Percentiles rank a stretch among this genome's conserved stretches.
phyloP scores from a whole-genome alignment of 768 basidiomycete species.

The Lentinula edodes region DNA sequence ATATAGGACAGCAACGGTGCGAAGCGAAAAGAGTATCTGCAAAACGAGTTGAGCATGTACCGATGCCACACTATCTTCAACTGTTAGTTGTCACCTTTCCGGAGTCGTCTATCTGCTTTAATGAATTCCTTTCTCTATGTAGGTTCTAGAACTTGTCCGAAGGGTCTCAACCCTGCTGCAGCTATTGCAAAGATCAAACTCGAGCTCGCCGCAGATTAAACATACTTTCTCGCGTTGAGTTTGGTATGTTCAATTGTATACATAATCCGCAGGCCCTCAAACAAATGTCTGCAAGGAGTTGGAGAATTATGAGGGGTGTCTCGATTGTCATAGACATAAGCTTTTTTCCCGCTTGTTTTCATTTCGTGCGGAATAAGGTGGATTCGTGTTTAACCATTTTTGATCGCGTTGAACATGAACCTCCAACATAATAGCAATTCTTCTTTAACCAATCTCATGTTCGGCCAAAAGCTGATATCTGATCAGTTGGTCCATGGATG shows the following conservation, averaged over 20 bases:
- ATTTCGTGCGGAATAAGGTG: no score
- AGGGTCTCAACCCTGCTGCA: slow-evolving; percentile 89
- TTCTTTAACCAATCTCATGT: slow-evolving; percentile 75
- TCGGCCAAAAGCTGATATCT: slow-evolving; percentile 74
- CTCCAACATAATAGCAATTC: not conserved
- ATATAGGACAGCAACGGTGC: slow-evolving; percentile 68
- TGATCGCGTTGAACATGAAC: not conserved
- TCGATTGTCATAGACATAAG: no score
- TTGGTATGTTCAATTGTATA: not conserved
- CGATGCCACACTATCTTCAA: slow-evolving; percentile 99
- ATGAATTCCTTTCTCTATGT: not conserved
- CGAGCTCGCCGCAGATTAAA: slow-evolving; percentile 73
- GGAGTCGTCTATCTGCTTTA: not conserved
- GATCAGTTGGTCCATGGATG: slow-evolving; percentile 2
- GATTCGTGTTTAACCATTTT: not conserved
- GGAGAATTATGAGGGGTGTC: not conserved
- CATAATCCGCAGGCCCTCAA: not conserved
- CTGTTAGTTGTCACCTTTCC: slow-evolving; percentile 40
- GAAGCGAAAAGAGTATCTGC: slow-evolving; percentile 84
- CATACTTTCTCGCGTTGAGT: not conserved
- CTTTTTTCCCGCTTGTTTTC: no score
- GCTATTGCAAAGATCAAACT: slow-evolving; percentile 94
- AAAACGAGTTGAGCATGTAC: slow-evolving; percentile 95
- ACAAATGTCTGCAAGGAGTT: not conserved
- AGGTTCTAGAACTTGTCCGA: slow-evolving; percentile 95